These are phyloP conservation scores for Colletotrichum sp. DNA, from an alignment of 2,329 filamentous ascomycete species.

Conservation along the genomic window DNA sequence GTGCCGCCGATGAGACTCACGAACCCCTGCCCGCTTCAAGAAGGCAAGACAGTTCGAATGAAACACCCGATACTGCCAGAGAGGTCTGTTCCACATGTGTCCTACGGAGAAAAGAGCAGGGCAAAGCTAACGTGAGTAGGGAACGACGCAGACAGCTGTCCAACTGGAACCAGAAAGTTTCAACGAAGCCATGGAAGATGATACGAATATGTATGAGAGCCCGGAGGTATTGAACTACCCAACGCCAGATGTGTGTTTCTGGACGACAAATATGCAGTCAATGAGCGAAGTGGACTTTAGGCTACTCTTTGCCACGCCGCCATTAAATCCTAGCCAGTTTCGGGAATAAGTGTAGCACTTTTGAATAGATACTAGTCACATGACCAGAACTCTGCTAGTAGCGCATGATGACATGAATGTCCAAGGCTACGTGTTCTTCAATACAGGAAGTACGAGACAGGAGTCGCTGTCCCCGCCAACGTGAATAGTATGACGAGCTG, in stretches of 20 bases:
- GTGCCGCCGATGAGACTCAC: neutral
- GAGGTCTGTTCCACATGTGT: neutral
- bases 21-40: too few species aligned
- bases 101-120: neutral
- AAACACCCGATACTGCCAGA: neutral
- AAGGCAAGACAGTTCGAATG: neutral
- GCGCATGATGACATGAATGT: accelerated
- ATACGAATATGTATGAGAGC: neutral
- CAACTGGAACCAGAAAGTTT: neutral
- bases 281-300: neutral
- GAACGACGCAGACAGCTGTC: accelerated
- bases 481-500: conserved; percentile 17
- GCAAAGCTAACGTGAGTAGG: neutral
- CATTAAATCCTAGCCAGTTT: neutral
- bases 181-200: neutral
- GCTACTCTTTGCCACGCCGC: neutral
- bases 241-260: neutral
- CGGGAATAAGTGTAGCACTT: accelerated
- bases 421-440: neutral
- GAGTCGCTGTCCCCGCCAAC: neutral
- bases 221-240: neutral
- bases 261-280: neutral
- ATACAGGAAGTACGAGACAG: neutral
- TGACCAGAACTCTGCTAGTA: neutral
- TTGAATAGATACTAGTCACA: neutral